Percentiles rank a stretch among this genome's conserved stretches.
Evolutionary conservation across 192 early-diverging fungal species (phyloP).

Genomic region (Kappamyces sp.): DNA sequence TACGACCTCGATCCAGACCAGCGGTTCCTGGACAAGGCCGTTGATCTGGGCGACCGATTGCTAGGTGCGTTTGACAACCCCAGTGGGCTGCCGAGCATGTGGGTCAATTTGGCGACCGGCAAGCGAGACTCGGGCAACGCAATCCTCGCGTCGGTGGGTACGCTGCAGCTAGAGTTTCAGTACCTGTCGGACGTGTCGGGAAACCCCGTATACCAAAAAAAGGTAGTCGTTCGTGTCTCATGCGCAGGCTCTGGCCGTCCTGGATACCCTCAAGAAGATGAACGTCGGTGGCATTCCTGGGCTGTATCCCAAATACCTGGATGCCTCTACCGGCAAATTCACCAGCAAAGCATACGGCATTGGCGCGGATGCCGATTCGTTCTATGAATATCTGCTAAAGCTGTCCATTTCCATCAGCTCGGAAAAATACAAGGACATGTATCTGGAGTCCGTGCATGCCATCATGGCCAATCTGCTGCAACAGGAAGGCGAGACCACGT

Average conservation of each 20-base stretch:
- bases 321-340: constrained; percentile 21
- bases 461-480: not conserved
- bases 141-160: constrained; percentile 18
- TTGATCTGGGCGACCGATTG: constrained; percentile 59
- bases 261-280: constrained; percentile 39
- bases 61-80: constrained; percentile 68
- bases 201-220: constrained; percentile 56
- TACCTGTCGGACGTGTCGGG: constrained; percentile 75
- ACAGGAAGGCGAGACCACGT: not conserved
- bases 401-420: constrained; percentile 39
- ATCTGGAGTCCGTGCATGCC: constrained; percentile 22
- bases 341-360: constrained; percentile 25
- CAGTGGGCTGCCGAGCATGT: constrained; percentile 68
- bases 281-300: constrained; percentile 38
- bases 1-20: constrained; percentile 75
- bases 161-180: constrained; percentile 74
- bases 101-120: constrained; percentile 40
- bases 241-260: constrained; percentile 30
- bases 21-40: constrained; percentile 62
- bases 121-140: not conserved
- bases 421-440: constrained; percentile 22
- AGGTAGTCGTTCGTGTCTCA: constrained; percentile 27
- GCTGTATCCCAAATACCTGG: constrained; percentile 54
- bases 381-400: constrained; percentile 47
- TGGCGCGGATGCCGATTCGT: constrained; percentile 36